These are phyloP conservation scores for Leccinum truebloodii DNA, from an alignment of 768 basidiomycete species.

Conservation along the genomic window DNA sequence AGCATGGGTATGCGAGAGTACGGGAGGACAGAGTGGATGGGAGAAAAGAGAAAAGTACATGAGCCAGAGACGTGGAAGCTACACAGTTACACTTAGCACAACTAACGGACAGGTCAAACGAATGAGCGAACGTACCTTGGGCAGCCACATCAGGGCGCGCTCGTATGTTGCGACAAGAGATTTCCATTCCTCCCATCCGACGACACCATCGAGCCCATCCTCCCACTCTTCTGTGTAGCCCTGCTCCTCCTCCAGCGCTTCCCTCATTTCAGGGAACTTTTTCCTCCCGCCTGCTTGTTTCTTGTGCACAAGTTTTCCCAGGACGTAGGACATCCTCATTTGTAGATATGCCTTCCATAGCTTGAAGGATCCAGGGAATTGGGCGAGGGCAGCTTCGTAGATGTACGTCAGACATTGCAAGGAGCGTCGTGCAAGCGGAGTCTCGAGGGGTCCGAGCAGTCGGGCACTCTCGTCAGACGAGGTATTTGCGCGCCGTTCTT, in stretches of 20 bases:
- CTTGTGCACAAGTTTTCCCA: constrained; percentile 71
- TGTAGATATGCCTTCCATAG: constrained; percentile 93
- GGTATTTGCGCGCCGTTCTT: constrained; percentile 47
- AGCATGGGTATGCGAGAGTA: constrained; percentile 86
- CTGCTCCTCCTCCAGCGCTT: constrained; percentile 82
- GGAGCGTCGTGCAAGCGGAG: constrained; percentile 67
- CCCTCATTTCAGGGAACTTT: constrained; percentile 90
- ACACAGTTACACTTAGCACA: constrained; percentile 8
- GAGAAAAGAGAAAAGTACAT: constrained; percentile 89
- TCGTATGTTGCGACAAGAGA: constrained; percentile 86
- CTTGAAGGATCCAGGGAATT: constrained; percentile 91
- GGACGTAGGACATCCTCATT: constrained; percentile 81
- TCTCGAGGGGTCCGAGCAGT: constrained; percentile 79
- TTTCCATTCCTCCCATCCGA: constrained; percentile 98
- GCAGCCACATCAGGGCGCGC: constrained; percentile 92
- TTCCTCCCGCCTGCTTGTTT: constrained; percentile 86
- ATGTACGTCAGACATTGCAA: constrained; percentile 86
- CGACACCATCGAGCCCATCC: constrained; percentile 77
- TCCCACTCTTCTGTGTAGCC: constrained; percentile 85
- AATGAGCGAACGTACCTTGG: constrained; percentile 58
- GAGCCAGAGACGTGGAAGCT: constrained; percentile 95
- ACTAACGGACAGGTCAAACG: not conserved
- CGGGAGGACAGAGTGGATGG: constrained; percentile 85
- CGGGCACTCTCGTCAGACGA: constrained; percentile 50
- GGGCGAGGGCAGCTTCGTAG: constrained; percentile 88